phyloP scores from a whole-genome alignment of 2,329 filamentous ascomycete genomes.

The Stenocarpella maydis region DNA sequence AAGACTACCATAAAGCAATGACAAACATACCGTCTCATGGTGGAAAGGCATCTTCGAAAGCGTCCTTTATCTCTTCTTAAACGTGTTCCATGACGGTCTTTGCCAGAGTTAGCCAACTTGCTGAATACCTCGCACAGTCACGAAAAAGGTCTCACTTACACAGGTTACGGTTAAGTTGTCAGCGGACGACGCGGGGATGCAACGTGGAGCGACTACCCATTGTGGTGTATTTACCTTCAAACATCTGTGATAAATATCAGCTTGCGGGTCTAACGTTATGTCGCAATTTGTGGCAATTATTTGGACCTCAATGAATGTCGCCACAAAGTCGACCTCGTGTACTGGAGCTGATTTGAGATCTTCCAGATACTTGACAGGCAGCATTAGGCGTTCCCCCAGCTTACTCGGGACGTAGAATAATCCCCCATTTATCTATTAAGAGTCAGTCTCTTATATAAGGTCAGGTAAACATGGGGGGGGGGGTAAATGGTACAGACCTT shows the following conservation, averaged over 20 bases:
- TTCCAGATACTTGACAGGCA: background rate
- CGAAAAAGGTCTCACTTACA: background rate
- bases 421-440: background rate
- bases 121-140: constrained; percentile 14
- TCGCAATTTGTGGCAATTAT: background rate
- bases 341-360: background rate
- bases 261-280: background rate
- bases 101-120: background rate
- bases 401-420: background rate
- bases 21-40: constrained; percentile 36
- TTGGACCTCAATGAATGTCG: constrained; percentile 37
- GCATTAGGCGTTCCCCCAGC: background rate
- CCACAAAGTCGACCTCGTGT: constrained; percentile 41
- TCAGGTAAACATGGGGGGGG: background rate
- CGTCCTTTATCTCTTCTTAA: constrained; percentile 38
- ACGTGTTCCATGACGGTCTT: constrained; percentile 29
- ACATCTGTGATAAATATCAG: constrained; percentile 37
- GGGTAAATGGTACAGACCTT: background rate
- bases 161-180: constrained; percentile 40
- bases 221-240: constrained; percentile 44
- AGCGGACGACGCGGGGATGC: constrained; percentile 40
- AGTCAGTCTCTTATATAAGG: background rate
- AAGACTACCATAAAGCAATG: background rate
- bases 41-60: constrained; percentile 37
- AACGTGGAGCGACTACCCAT: constrained; percentile 42